Evolutionary conservation across 192 early-diverging fungal species (phyloP), one percentile per base, ranked within the genome.

Genomic region (Entrophospora sp.): DNA sequence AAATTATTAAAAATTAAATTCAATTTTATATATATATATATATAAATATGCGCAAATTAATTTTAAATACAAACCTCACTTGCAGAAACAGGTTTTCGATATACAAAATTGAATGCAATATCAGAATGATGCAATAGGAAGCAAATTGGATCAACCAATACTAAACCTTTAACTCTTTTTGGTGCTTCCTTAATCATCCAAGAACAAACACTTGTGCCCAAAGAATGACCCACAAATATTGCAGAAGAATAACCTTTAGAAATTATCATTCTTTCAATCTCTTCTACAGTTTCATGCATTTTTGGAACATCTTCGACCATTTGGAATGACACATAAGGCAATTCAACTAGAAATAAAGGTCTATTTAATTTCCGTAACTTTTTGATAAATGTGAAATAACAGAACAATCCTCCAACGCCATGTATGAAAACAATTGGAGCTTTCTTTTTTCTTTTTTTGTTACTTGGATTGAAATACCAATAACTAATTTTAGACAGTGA

Each of bases 241-340:
- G 88, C 88, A n/a, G 77, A 71, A 13, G 68, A 32, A 56, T 75
- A 79, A 0, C 71, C 72, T 57, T 85, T 81, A 5, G 37, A 30
- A 28, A 72, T 69, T 4, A 89, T 69, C 74, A 89, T 85, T 0
- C 73, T 53, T 34, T 77, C 75, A 34, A 89, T 75, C 20, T 79
- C 84, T 35, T 68, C 37, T 5, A 86, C 77, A 3, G 75, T 81
- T 44, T 83, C 78, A 22, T 81, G 72, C 8, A 78, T 79, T 3
- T 73, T 75, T 18, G 84, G 84, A 22, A 81, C 78, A 40, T 79
- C 56, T 16, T 82, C 76, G 5, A 78, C 70, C 45, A 89, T 66
- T 25, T 79, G 83, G 83, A 87, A 87, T 16, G 85, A 83, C 1
- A 87, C 81, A 61, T 85, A 76, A 0, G 85, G 81, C 9, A 87